Evolutionary conservation across 345 rosid species (phyloP), one percentile per base, ranked within the genome.

Genomic region (Turritis glabra): DNA sequence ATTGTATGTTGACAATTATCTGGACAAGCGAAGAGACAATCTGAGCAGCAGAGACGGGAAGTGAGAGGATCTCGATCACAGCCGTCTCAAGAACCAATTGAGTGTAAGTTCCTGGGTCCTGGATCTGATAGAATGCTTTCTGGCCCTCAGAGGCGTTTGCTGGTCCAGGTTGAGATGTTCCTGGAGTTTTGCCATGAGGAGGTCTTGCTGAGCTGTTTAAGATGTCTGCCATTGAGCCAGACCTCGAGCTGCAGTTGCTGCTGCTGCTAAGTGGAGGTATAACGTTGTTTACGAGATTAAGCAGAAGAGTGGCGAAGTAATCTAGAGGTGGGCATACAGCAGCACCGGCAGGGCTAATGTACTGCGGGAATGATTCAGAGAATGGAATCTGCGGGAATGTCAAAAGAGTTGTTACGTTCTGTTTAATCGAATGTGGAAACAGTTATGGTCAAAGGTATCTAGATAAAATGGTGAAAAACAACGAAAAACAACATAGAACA

Each of bases 1-100:
- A 92, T 54, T 92, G 99, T 79, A 95, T 90, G 75, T 92, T 88
- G 67, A 95, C 90, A 62, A 95, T 85, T 76, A 92, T 86, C 79
- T 92, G 97, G 78, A 95, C 91, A 37, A 92, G 88, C 17, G 96
- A 89, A 73, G 98, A 83, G 18, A 92, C 90, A 38, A 92, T 89
- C 81, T 92, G 96, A 52, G 92, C 77, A 72, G 97, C 89, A 21
- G 96, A 68, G 56, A 92, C 87, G 6, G 99, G 99, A 85, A 92
- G 98, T 3, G 97, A 95, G 59, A 95, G 97, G 60, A 92, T 82
- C 82, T 95, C 99, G 66, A 95, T 90, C 26, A 95, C 97, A 12
- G 97, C 90, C 7, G 98, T 92, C 82, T 95, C 99, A 33, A 95
- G 94, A 83, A 92, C 91, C 72, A 95, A 85, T 71, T 95, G 99